These are phyloP conservation scores for Ophiostoma pallidulum DNA, from an alignment of 2,329 filamentous ascomycete species.

Conservation along the genomic window DNA sequence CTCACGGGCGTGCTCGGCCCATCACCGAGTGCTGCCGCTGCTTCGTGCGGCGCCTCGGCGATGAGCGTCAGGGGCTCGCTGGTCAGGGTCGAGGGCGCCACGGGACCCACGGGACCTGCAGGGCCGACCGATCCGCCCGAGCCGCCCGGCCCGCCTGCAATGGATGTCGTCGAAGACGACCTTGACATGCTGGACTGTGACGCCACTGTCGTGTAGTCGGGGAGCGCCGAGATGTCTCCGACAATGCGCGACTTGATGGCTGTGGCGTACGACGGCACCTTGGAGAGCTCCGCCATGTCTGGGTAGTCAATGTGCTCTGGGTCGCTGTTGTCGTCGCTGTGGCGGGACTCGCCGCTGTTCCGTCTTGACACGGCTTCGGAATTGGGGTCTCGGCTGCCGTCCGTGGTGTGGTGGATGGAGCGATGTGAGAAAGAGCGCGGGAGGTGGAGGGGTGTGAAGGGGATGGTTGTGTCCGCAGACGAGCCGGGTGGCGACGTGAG, in stretches of 20 bases:
- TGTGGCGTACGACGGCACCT: conserved; percentile 69
- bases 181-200: conserved; percentile 34
- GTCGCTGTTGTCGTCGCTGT: conserved; percentile 41
- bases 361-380: conserved; percentile 43
- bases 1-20: not conserved
- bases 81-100: not conserved
- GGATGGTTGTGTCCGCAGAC: conserved; percentile 33
- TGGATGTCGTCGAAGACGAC: conserved; percentile 29
- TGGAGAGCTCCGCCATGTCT: conserved; percentile 56
- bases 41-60: conserved; percentile 19
- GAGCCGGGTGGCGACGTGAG: conserved; percentile 20
- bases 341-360: conserved; percentile 39
- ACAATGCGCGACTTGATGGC: conserved; percentile 51
- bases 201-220: conserved; percentile 57
- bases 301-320: conserved; percentile 44
- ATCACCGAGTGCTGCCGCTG: not conserved
- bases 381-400: not conserved
- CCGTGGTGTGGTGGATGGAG: conserved; percentile 18
- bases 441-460: conserved; percentile 29
- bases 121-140: not conserved
- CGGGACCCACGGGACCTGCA: not conserved
- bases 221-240: conserved; percentile 40
- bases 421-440: conserved; percentile 17
- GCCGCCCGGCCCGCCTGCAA: not conserved
- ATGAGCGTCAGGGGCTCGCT: conserved; percentile 23